Evolutionary conservation across 2,329 filamentous ascomycete genomes (phyloP).

Genomic region (Sporothrix sp.): DNA sequence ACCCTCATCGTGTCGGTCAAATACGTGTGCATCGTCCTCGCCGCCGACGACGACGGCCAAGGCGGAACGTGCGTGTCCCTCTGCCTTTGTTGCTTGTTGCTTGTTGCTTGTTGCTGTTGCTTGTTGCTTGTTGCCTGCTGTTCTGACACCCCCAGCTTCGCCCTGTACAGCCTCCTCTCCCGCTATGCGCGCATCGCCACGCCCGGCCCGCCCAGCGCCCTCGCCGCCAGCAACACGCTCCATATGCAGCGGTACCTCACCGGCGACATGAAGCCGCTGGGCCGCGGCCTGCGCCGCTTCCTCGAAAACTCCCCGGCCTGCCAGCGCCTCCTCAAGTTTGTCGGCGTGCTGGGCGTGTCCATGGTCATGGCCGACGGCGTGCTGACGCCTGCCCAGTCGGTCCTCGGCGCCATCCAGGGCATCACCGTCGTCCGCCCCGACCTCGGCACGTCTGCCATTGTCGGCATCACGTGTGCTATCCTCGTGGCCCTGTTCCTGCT

Average conservation of each 20-base stretch:
- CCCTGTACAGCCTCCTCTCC: constrained; percentile 54
- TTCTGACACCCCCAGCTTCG: constrained; percentile 39
- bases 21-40: constrained; percentile 56
- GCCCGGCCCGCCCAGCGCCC: constrained; percentile 44
- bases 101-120: neutral
- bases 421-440: constrained; percentile 47
- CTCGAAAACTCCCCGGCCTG: constrained; percentile 47
- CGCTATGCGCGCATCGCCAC: constrained; percentile 52
- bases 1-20: constrained; percentile 61
- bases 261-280: constrained; percentile 43
- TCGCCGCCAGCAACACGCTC: constrained; percentile 28
- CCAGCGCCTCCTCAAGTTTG: constrained; percentile 45
- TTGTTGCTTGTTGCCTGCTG: neutral
- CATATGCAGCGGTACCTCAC: constrained; percentile 50
- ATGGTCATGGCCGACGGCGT: constrained; percentile 57
- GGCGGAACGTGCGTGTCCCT: constrained; percentile 34
- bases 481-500: constrained; percentile 53
- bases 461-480: constrained; percentile 56
- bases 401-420: constrained; percentile 59
- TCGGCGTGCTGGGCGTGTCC: constrained; percentile 56
- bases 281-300: constrained; percentile 42
- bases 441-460: constrained; percentile 46
- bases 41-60: constrained; percentile 61
- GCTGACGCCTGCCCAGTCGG: constrained; percentile 59
- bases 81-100: too few species aligned